Evolutionary conservation across 768 basidiomycete species (phyloP).

Genomic region (Lentinula sp.): DNA sequence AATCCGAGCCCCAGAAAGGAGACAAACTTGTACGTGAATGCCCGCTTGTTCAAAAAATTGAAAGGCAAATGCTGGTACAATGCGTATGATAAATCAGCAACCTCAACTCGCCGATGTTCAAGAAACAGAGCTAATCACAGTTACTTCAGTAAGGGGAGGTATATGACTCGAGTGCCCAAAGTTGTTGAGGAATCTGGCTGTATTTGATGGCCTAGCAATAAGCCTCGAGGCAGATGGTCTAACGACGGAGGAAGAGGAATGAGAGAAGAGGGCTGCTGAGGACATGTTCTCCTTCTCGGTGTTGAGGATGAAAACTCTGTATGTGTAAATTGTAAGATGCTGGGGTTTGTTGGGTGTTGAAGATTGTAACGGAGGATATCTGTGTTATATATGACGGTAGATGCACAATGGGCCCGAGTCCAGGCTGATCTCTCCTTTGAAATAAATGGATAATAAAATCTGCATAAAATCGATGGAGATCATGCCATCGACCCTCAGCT

Average conservation of each 20-base stretch:
- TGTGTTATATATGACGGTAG: neutral
- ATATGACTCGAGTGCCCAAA: neutral
- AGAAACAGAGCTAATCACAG: neutral
- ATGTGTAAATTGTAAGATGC: too few relatives aligned
- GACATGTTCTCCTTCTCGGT: neutral
- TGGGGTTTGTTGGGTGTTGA: neutral
- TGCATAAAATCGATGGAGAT: neutral
- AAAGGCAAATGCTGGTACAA: slow-evolving; percentile 15
- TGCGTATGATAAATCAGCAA: neutral
- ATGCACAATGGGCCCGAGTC: neutral
- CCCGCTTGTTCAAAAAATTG: slow-evolving; percentile 10
- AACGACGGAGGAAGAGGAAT: neutral
- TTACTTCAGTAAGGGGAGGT: neutral
- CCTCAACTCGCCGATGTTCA: neutral
- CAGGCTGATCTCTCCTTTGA: neutral
- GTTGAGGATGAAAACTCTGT: neutral
- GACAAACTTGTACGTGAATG: slow-evolving; percentile 13
- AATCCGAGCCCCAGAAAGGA: slow-evolving; percentile 16
- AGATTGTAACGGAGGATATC: neutral
- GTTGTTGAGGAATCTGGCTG: neutral
- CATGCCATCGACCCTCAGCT: neutral
- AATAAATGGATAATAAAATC: too few relatives aligned
- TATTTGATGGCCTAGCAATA: neutral
- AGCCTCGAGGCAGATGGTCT: neutral
- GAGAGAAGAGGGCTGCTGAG: neutral